Conservation (phyloP, 352 stramenopile genomes). For the Globisporangium irregulare region DNA sequence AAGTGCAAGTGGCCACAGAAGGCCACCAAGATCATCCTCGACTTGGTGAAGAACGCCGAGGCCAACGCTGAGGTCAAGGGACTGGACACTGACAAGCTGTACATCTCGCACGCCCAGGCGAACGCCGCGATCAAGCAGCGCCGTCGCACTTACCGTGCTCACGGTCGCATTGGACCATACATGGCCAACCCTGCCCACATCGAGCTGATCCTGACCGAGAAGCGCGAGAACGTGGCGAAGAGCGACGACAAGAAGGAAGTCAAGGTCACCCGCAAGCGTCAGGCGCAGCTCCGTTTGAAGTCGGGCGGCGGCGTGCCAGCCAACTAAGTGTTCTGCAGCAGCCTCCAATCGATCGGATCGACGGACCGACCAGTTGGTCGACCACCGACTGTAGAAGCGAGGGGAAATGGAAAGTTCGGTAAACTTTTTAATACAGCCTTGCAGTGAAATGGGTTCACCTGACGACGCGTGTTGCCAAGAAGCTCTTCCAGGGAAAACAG, state of each 20-base stretch:
- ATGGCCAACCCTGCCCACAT: constrained; percentile 99
- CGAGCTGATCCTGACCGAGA: constrained; percentile 98
- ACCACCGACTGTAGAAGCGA: constrained; percentile 43
- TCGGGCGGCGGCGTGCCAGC: constrained; percentile 80
- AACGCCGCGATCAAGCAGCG: constrained; percentile 98
- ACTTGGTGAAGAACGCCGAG: constrained; percentile 98
- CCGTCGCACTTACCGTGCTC: constrained; percentile 97
- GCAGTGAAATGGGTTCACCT: constrained; percentile 77
- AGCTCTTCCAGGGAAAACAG: background rate
- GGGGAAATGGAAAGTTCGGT: constrained; percentile 37
- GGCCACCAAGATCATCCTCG: constrained; percentile 97
- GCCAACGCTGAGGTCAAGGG: constrained; percentile 99
- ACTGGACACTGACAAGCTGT: constrained; percentile 95
- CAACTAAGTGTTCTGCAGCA: constrained; percentile 54
- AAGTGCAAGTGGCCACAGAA: constrained; percentile 99
- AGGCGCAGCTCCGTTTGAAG: constrained; percentile 88
- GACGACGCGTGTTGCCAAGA: constrained; percentile 19
- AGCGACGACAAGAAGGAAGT: constrained; percentile 80
- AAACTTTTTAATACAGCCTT: constrained; percentile 81
- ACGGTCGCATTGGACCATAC: constrained; percentile 98
- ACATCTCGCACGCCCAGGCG: constrained; percentile 97
- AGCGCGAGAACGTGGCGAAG: constrained; percentile 92
- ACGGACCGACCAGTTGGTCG: background rate
- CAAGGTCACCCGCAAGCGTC: constrained; percentile 87
- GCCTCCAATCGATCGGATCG: background rate